phyloP scores from a whole-genome alignment of 2,329 filamentous ascomycete genomes.

The Huntiella omanensis region DNA sequence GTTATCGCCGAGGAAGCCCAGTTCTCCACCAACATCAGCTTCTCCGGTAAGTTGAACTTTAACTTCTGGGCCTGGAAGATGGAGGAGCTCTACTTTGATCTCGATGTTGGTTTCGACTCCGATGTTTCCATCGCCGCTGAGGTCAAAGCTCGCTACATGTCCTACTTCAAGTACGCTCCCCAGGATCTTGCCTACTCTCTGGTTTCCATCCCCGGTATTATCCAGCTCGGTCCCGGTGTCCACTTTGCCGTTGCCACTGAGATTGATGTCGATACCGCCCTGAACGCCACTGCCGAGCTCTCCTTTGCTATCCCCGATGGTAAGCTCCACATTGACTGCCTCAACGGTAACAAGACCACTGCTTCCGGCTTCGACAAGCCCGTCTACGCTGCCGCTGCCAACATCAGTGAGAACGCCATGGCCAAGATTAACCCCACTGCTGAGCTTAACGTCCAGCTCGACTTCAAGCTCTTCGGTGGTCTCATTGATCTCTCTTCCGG shows the following conservation, averaged over 20 bases:
- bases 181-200: conserved; percentile 20
- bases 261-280: conserved; percentile 18
- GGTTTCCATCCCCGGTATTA: conserved; percentile 22
- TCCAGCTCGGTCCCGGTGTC: conserved; percentile 21
- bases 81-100: conserved; percentile 23
- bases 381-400: conserved; percentile 18
- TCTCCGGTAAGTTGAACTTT: conserved; percentile 25
- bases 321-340: conserved; percentile 22
- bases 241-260: conserved; percentile 21
- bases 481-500: conserved; percentile 21
- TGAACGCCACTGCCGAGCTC: conserved; percentile 17
- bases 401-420: conserved; percentile 18
- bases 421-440: conserved; percentile 19
- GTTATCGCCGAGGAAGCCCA: conserved; percentile 19
- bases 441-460: conserved; percentile 21
- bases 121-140: conserved; percentile 20
- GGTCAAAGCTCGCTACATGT: conserved; percentile 18
- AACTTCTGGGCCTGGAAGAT: conserved; percentile 19
- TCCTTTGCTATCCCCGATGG: conserved; percentile 19
- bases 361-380: conserved; percentile 20
- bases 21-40: conserved; percentile 21
- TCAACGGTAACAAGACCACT: conserved; percentile 16
- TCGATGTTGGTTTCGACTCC: conserved; percentile 21
- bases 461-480: conserved; percentile 20
- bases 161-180: conserved; percentile 20